Percentiles rank a stretch among this genome's conserved stretches.
phyloP scores from a whole-genome alignment of 1,139 yeast species.

The Saccharomyces pastorianus region DNA sequence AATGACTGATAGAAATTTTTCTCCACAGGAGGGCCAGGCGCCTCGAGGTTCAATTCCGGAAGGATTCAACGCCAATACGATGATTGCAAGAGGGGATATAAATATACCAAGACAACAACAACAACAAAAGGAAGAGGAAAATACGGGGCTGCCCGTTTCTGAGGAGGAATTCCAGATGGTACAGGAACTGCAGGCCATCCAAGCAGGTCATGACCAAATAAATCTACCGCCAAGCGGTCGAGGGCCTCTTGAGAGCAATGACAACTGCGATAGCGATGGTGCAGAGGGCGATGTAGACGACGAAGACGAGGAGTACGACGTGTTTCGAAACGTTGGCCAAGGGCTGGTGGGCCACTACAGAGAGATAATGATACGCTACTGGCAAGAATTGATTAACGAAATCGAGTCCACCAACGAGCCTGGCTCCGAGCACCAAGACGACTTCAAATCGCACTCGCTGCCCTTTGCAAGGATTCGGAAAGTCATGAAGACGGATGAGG shows the following conservation, averaged over 20 bases:
- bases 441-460: constrained; percentile 85
- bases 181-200: background rate
- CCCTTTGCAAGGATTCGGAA: constrained; percentile 87
- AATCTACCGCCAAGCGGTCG: background rate
- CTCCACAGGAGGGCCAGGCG: background rate
- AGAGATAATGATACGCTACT: constrained; percentile 86
- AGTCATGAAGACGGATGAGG: constrained; percentile 97
- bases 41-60: background rate
- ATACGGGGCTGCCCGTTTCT: background rate
- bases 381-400: constrained; percentile 91
- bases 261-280: background rate
- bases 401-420: constrained; percentile 48
- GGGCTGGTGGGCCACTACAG: constrained; percentile 78
- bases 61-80: background rate
- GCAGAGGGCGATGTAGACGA: constrained; percentile 13
- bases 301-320: constrained; percentile 45
- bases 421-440: constrained; percentile 33
- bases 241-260: background rate
- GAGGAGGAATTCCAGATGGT: background rate
- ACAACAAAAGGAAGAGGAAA: background rate
- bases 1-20: background rate
- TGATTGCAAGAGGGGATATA: background rate
- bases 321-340: constrained; percentile 88
- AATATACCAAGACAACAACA: background rate
- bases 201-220: background rate